phyloP scores from a whole-genome alignment of 495 filamentous ascomycete species.

The Podospora anserina region DNA sequence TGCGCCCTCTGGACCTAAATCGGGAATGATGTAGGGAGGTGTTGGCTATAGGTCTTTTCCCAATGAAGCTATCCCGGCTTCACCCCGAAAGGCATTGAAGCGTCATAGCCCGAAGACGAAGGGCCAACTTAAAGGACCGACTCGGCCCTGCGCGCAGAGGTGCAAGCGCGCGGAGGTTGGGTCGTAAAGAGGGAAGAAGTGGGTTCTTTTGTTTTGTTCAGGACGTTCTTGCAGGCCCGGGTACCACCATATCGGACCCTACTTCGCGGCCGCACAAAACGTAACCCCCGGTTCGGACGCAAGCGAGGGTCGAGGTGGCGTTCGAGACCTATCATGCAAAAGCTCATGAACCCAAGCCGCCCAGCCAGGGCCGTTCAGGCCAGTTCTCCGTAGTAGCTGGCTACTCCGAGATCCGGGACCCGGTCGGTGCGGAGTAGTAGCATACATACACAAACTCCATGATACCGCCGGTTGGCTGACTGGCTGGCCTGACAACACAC shows the following conservation, averaged over 20 bases:
- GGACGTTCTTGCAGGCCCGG: neutral
- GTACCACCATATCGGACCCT: neutral
- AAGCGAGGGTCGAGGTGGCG: slow-evolving; percentile 1
- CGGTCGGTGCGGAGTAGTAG: neutral
- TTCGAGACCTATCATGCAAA: neutral
- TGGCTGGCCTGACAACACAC: neutral
- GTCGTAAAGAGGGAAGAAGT: slow-evolving; percentile 10
- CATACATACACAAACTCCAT: neutral
- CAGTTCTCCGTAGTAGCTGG: neutral
- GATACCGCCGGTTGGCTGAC: neutral
- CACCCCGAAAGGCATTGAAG: neutral
- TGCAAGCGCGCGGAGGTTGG: slow-evolving; percentile 23
- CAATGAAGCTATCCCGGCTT: neutral
- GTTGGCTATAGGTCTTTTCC: neutral
- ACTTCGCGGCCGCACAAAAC: neutral
- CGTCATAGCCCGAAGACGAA: neutral
- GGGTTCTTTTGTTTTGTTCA: neutral
- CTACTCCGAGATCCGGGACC: slow-evolving; percentile 3
- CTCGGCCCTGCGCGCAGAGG: slow-evolving; percentile 20
- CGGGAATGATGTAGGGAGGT: neutral
- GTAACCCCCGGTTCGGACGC: neutral
- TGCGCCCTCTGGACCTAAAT: neutral
- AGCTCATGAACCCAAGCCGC: no score
- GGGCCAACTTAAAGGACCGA: slow-evolving; percentile 27
- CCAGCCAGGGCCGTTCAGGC: neutral